These are phyloP conservation scores for Arabis hirsuta DNA, from an alignment of 345 rosid species.

Conservation along the genomic window DNA sequence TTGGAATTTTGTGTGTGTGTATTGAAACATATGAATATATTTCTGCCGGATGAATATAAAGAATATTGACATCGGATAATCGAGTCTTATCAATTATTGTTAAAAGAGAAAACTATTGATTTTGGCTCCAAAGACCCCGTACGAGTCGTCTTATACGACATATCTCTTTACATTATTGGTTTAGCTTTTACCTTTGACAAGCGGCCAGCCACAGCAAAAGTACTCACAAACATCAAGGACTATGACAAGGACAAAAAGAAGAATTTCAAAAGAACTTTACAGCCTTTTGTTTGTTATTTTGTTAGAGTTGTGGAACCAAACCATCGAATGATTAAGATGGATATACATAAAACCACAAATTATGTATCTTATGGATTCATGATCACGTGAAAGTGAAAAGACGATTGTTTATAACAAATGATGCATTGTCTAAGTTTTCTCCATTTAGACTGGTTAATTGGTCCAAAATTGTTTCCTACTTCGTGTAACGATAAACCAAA, in stretches of 20 bases:
- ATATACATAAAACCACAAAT: background rate
- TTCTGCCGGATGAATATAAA: background rate
- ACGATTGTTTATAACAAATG: background rate
- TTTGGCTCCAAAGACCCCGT: slow-evolving; percentile 9
- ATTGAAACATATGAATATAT: too few species aligned
- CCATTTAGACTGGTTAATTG: background rate
- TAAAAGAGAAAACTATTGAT: background rate
- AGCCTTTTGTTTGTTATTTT: background rate
- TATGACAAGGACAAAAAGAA: background rate
- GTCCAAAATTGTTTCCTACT: background rate
- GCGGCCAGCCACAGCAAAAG: background rate
- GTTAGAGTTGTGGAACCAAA: background rate
- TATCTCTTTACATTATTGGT: slow-evolving; percentile 28
- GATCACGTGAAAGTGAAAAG: background rate
- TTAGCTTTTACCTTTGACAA: slow-evolving; percentile 15
- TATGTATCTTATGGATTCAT: background rate
- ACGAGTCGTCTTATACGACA: background rate
- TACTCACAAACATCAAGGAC: slow-evolving; percentile 9
- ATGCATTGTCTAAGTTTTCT: background rate
- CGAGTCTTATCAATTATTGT: slow-evolving; percentile 8
- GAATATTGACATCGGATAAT: background rate
- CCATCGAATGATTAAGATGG: background rate
- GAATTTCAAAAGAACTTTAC: background rate
- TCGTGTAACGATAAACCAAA: background rate
- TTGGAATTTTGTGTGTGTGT: too few species aligned